Base-by-base conservation (phyloP, 176 grass and related monocot genomes). In the Carex myosuroides region DNA sequence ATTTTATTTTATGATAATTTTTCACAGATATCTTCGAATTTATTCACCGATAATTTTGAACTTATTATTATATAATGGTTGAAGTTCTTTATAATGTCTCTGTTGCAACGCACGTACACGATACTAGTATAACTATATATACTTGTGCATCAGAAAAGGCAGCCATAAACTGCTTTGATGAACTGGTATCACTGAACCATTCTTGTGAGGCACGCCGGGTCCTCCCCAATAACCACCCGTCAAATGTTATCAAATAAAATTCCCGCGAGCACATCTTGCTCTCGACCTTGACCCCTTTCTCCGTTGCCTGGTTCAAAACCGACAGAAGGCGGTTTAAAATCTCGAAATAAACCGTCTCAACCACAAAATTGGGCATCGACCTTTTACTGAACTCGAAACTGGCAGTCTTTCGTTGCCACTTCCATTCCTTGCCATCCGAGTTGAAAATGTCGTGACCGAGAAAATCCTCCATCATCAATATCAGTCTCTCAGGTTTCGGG, bases 181-280 rank as follows among this genome's bases (percentile, higher is more conserved):
- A 75, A 0, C 32, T 37, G 60, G 50, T 65, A 24, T 5, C 78
- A 55, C 18, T 0, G 3, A 22, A 54, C 3, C 13, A 57, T n/a
- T 85, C 79, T 7, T 1, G 84, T 62, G 46, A 92, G 91, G 84
- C 88, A 91, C 13, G 72, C 56, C 0, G 89, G 89, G 29, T 94
- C 92, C 30, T 94, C 85, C 17, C 88, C 80, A 79, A 89, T 89
- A 32, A 83, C 81, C 5, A 94, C 92, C 41, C 58, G 57, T 35
- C 92, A 94, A 58, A 94, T 94, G 67, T 74, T 94, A 53, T 94
- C 92, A 24, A 94, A 91, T 9, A 79, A 78, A 78, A 91, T 90
- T 4, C 88, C 58, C 81, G 86, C 85, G 0, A 92, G 72, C 67
- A 88, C 57, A 9, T 81, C 79, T 44, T 92, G 86, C 26, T 9